Evolutionary conservation across 176 grass and related monocot genomes (phyloP).

Genomic region (Zea mays): DNA sequence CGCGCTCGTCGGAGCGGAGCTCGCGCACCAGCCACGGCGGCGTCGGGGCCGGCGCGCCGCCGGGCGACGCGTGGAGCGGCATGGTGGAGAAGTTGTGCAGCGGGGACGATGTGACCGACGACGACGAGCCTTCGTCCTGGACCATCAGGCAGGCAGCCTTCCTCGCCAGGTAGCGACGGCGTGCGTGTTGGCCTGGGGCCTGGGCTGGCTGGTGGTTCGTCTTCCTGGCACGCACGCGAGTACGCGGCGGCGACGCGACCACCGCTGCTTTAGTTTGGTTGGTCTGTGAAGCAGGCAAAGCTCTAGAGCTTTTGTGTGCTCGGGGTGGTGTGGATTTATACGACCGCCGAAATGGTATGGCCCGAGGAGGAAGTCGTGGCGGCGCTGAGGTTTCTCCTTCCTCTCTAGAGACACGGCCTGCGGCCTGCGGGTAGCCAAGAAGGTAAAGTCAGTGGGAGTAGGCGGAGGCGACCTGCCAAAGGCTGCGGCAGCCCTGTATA

Average conservation of each 20-base stretch:
- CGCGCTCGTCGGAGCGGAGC: slow-evolving; percentile 85
- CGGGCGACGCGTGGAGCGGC: slow-evolving; percentile 49
- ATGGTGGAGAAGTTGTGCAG: slow-evolving; percentile 77
- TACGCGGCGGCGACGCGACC: background rate
- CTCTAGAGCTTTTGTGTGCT: background rate
- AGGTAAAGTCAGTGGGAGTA: slow-evolving; percentile 16
- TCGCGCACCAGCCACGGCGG: slow-evolving; percentile 52
- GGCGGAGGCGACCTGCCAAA: slow-evolving; percentile 31
- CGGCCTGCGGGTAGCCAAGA: background rate
- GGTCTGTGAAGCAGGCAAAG: background rate
- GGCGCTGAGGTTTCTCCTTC: background rate
- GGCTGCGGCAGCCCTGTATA: background rate
- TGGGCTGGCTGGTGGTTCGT: too few relatives aligned
- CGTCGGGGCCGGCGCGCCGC: slow-evolving; percentile 8
- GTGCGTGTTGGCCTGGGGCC: too few relatives aligned
- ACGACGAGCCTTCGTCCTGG: slow-evolving; percentile 71
- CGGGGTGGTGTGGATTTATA: slow-evolving; percentile 23
- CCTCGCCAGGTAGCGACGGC: too few relatives aligned
- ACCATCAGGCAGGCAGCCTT: slow-evolving; percentile 41
- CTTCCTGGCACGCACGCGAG: too few relatives aligned
- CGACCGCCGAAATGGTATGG: slow-evolving; percentile 17
- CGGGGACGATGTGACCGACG: slow-evolving; percentile 73
- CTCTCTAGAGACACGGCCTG: background rate
- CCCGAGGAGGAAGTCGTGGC: background rate
- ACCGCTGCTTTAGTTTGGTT: background rate